phyloP scores from a whole-genome alignment of 768 basidiomycete species.

The Mycena crocata region DNA sequence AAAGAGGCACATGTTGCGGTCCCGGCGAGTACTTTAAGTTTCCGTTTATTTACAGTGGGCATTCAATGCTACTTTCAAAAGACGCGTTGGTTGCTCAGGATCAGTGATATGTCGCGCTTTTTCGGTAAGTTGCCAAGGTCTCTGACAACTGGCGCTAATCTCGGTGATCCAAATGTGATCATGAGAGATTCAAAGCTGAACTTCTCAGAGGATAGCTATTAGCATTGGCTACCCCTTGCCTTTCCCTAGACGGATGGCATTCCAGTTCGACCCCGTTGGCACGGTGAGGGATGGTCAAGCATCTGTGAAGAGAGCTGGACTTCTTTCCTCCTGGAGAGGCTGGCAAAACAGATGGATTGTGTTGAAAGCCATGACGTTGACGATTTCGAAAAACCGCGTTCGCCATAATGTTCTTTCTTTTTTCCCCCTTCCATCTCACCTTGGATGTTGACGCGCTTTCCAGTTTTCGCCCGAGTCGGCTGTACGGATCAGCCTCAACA shows the following conservation, averaged over 20 bases:
- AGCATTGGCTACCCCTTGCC: neutral
- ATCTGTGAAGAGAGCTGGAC: constrained; percentile 32
- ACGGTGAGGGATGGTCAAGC: constrained; percentile 24
- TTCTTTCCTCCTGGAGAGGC: constrained; percentile 34
- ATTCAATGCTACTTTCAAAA: neutral
- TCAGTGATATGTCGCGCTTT: constrained; percentile 13
- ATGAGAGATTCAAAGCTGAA: neutral
- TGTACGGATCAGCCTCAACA: constrained; percentile 22
- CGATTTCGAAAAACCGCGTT: constrained; percentile 30
- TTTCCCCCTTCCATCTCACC: too few relatives aligned
- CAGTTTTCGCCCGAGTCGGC: constrained; percentile 15
- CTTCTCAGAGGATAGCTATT: neutral
- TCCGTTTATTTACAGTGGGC: too few relatives aligned
- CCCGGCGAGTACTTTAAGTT: too few relatives aligned
- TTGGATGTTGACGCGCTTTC: neutral
- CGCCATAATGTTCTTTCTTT: neutral
- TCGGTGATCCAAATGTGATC: too few relatives aligned
- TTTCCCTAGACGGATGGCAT: constrained; percentile 24
- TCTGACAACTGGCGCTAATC: constrained; percentile 13
- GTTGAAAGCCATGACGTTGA: constrained; percentile 27
- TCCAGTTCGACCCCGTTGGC: constrained; percentile 14
- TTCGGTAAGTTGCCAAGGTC: constrained; percentile 1
- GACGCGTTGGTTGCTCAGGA: neutral
- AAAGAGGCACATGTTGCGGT: too few relatives aligned
- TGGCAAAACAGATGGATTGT: constrained; percentile 35